Base-by-base conservation (phyloP, 2,329 filamentous ascomycete species). In the Aureobasidium sp. region DNA sequence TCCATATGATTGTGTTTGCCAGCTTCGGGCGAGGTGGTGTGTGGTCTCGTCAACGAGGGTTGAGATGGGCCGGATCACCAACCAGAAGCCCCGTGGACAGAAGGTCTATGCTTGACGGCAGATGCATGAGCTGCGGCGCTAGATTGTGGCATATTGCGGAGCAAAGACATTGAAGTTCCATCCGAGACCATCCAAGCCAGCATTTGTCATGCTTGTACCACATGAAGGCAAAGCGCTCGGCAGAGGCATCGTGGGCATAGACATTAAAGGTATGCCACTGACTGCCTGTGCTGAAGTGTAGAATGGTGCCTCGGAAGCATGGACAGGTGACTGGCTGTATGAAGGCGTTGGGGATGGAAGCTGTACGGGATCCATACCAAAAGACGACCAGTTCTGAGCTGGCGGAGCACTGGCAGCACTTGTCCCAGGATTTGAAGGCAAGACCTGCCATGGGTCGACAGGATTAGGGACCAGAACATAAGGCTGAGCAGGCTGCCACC, bases 151-250 rank as follows among this genome's bases (percentile, higher is more conserved):
- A 66, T 81, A 84, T 60, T 79, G 77, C 63, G 79, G 72, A 61
- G 88, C 79, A 69, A 90, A 94, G 70, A 91, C 88, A 66, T 87
- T 86, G 68, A 86, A 89, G 62, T 86, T 88, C 88, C 89, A 95
- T 62, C 86, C 88, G 68, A 94, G 94, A 59, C 83, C 79, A 61
- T 81, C 79, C 74, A 86, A 90, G 56, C 83, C 85, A 57, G 84
- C 76, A 61, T 71, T 65, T 57, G 68, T 62, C 55, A 66, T 60
- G 66, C 84, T 85, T 55, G 90, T 81, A 63, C 89, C 88, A 71
- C 91, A 97, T 6, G 48, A 40, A 63, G 86, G 83, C 62, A 95
- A 76, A 80, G 90, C 87, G 73, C 88, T 95, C 38, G 90, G 90
- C 51, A 96, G 77, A 44, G 90, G 86, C 40, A 95, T 78, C 37